phyloP scores from a whole-genome alignment of 257 asterid species.

The Gynochthodes officinalis region DNA sequence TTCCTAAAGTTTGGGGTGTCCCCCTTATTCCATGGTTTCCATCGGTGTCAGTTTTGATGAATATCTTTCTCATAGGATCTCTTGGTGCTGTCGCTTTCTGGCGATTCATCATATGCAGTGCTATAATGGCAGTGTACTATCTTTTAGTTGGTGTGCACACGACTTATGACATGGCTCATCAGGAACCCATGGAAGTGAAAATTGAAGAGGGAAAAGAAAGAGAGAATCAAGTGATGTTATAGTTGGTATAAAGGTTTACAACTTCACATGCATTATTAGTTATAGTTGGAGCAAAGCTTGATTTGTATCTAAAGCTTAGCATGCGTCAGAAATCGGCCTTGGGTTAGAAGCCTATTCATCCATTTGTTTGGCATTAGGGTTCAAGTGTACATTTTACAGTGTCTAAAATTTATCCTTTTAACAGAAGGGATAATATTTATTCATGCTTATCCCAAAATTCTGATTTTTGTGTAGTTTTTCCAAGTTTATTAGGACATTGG shows the following conservation, averaged over 20 bases:
- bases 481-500: background rate
- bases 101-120: slow-evolving; percentile 78
- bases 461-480: background rate
- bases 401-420: background rate
- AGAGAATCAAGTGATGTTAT: slow-evolving; percentile 13
- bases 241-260: slow-evolving; percentile 14
- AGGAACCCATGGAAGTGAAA: slow-evolving; percentile 20
- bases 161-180: slow-evolving; percentile 77
- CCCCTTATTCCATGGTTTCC: slow-evolving; percentile 97
- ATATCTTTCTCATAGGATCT: slow-evolving; percentile 78
- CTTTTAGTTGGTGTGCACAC: slow-evolving; percentile 83
- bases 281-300: background rate
- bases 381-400: background rate
- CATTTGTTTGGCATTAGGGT: background rate
- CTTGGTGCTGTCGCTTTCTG: slow-evolving; percentile 64
- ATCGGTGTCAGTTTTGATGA: slow-evolving; percentile 63
- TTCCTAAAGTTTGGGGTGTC: slow-evolving; percentile 89
- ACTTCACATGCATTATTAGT: background rate
- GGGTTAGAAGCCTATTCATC: background rate
- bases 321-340: background rate
- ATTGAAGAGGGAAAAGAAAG: slow-evolving; percentile 32
- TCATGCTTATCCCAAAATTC: background rate
- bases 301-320: background rate
- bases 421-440: background rate
- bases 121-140: slow-evolving; percentile 71